These are phyloP conservation scores for Suhomyces kilbournensis DNA, from an alignment of 805 yeast genomes.

Conservation along the genomic window DNA sequence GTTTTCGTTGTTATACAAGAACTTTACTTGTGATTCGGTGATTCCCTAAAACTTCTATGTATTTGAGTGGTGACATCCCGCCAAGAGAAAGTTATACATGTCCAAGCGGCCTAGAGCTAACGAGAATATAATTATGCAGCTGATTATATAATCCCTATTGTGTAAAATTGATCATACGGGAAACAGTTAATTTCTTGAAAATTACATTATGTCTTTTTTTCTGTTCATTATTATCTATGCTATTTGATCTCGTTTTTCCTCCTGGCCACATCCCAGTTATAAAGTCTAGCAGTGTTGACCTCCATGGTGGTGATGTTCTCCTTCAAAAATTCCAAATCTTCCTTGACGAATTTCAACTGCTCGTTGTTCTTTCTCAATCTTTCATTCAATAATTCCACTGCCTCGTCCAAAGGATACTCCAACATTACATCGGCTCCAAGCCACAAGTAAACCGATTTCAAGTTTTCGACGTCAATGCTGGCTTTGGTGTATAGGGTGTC, in stretches of 20 bases:
- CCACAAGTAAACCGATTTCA: conserved; percentile 76
- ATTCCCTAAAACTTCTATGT: no score
- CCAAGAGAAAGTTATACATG: no score
- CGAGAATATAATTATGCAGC: no score
- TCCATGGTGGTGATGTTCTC: conserved; percentile 96
- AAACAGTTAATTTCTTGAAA: no score
- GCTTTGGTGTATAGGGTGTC: conserved; percentile 92
- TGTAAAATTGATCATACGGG: no score
- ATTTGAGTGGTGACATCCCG: no score
- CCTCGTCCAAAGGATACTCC: conserved; percentile 89
- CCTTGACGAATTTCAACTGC: conserved; percentile 62
- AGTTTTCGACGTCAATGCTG: conserved; percentile 53
- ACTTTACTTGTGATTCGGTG: no score
- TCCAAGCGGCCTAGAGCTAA: no score
- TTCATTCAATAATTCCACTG: conserved; percentile 61
- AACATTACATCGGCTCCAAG: conserved; percentile 98
- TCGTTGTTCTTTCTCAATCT: conserved; percentile 63
- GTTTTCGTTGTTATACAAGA: no score
- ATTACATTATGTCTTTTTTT: neutral
- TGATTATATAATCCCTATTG: no score
- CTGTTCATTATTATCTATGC: neutral
- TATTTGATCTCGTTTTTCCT: conserved; percentile 42
- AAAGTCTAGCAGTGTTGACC: conserved; percentile 90
- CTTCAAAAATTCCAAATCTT: conserved; percentile 78
- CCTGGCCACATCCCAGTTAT: conserved; percentile 84